A percentile compares a stretch with the other conserved stretches of the same genome.
phyloP scores from a whole-genome alignment of 225 moss, liverwort and hornwort species.

The Bryoerythrophyllum caledonicum region DNA sequence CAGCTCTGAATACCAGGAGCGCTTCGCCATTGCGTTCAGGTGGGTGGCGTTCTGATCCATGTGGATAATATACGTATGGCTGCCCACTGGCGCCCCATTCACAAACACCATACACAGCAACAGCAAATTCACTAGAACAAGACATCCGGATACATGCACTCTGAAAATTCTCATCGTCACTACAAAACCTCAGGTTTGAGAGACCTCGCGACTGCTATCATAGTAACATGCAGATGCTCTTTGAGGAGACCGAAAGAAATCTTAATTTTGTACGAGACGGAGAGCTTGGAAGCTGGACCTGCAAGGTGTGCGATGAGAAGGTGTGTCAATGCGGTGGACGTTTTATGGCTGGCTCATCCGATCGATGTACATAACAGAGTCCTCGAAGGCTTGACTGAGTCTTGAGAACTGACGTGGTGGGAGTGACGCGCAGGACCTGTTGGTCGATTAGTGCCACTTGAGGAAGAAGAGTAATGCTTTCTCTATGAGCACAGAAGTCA shows the following conservation, averaged over 20 bases:
- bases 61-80: neutral
- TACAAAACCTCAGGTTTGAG: too few relatives aligned
- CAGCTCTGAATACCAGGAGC: neutral
- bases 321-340: neutral
- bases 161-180: neutral
- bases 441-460: too few relatives aligned
- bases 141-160: neutral
- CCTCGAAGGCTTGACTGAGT: neutral
- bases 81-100: neutral
- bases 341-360: neutral
- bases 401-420: neutral
- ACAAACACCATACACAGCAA: neutral
- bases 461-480: too few relatives aligned
- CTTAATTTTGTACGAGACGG: neutral
- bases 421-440: too few relatives aligned
- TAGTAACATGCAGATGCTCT: neutral
- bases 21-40: neutral
- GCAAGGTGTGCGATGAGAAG: neutral
- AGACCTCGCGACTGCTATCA: neutral
- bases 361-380: neutral
- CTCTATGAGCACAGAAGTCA: too few relatives aligned
- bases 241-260: too few relatives aligned
- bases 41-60: neutral
- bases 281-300: neutral
- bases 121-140: neutral